Evolutionary conservation across 148 eudicot genomes (phyloP).

Genomic region (Pouteria glomerata): DNA sequence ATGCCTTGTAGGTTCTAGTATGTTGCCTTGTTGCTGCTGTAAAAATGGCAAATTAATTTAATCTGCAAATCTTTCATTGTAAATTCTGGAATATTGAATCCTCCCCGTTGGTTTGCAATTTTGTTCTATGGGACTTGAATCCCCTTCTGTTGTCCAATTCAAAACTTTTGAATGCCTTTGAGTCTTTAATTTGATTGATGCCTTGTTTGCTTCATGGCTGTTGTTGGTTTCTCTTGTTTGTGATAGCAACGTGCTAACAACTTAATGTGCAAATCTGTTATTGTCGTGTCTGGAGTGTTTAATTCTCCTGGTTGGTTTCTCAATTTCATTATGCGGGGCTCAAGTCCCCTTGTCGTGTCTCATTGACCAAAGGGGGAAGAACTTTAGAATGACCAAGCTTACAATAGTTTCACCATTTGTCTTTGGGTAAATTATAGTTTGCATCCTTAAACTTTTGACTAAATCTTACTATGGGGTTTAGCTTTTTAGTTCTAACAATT

Average conservation of each 20-base stretch:
- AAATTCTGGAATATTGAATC: neutral
- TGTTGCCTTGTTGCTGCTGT: neutral
- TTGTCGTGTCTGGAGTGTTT: neutral
- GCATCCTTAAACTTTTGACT: no score
- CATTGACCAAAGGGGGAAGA: neutral
- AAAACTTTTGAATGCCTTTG: constrained; percentile 1
- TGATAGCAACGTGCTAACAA: neutral
- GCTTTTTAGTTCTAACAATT: no score
- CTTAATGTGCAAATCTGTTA: neutral
- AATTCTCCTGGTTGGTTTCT: neutral
- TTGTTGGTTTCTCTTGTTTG: neutral
- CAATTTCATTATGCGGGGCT: neutral
- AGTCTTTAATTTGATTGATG: neutral
- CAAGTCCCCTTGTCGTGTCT: neutral
- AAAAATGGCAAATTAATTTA: neutral
- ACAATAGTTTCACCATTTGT: neutral
- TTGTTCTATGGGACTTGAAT: neutral
- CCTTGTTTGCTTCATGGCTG: neutral
- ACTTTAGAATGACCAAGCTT: neutral
- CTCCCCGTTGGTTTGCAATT: neutral
- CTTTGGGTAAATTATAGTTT: no score
- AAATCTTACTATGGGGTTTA: no score
- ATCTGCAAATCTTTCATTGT: neutral
- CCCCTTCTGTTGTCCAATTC: neutral
- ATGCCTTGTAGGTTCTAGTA: neutral